Conservation (phyloP, 345 rosid genomes). For the Isatis tinctoria region DNA sequence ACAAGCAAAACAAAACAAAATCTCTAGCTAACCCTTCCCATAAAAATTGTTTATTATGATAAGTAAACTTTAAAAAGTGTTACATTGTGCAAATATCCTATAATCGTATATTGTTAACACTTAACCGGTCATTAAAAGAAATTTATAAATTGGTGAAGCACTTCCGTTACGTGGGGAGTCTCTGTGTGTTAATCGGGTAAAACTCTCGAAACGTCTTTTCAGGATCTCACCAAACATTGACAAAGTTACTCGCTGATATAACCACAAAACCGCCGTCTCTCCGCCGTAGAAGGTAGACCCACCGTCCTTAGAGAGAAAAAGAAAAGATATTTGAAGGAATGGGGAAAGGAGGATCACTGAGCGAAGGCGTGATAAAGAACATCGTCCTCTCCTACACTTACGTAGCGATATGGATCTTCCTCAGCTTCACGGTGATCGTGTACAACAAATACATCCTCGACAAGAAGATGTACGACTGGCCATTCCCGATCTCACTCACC, state of each 20-base stretch:
- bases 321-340: constrained; percentile 13
- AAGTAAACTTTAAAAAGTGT: too few species aligned
- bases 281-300: constrained; percentile 18
- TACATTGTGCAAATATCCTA: too few species aligned
- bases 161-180: constrained; percentile 11
- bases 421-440: constrained; percentile 93
- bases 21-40: not conserved
- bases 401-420: constrained; percentile 96
- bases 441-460: constrained; percentile 98
- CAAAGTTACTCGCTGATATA: not conserved
- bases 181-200: not conserved
- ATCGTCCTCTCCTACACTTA: constrained; percentile 88
- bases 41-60: not conserved
- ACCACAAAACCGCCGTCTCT: not conserved
- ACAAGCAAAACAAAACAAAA: not conserved
- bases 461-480: constrained; percentile 96
- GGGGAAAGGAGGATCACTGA: constrained; percentile 89
- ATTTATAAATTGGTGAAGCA: constrained; percentile 8
- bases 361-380: constrained; percentile 78
- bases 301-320: not conserved
- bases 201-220: constrained; percentile 8
- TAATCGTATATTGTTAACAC: not conserved
- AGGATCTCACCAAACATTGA: constrained; percentile 18
- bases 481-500: constrained; percentile 89
- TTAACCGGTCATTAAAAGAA: not conserved